Conservation (phyloP, 306 rosid genomes). For the Lathyrus oleraceus region DNA sequence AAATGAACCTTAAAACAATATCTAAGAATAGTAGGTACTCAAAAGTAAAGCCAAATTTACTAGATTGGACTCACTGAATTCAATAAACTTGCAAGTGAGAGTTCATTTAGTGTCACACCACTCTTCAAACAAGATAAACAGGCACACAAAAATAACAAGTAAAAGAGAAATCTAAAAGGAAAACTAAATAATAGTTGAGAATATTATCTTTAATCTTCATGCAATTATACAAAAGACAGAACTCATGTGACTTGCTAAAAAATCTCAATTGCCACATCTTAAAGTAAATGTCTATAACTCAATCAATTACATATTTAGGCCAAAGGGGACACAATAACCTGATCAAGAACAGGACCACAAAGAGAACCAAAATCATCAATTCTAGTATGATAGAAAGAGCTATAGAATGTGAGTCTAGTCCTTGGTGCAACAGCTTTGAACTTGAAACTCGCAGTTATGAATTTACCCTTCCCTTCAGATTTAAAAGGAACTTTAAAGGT, state of each 20-base stretch:
- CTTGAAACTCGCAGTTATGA: conserved; percentile 56
- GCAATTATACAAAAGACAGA: conserved; percentile 41
- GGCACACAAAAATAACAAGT: neutral
- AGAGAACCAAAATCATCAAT: conserved; percentile 77
- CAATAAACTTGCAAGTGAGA: no score
- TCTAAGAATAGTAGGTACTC: no score
- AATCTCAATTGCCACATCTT: conserved; percentile 32
- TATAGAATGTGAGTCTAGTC: conserved; percentile 88
- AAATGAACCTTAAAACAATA: no score
- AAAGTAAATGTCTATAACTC: neutral
- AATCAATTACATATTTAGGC: conserved; percentile 34
- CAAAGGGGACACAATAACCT: conserved; percentile 56
- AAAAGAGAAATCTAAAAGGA: neutral
- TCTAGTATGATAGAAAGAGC: conserved; percentile 86
- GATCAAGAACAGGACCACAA: conserved; percentile 89
- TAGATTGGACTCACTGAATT: no score
- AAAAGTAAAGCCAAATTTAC: no score
- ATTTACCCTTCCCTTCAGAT: conserved; percentile 73
- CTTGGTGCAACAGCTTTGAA: conserved; percentile 66
- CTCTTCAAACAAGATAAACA: neutral
- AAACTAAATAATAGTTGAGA: conserved; percentile 14
- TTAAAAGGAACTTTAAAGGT: conserved; percentile 75
- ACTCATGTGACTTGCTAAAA: conserved; percentile 39
- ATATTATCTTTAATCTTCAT: conserved; percentile 32
- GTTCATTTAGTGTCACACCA: neutral